phyloP scores from a whole-genome alignment of 2,329 filamentous ascomycete species.

The Zasmidium citrigriseum region DNA sequence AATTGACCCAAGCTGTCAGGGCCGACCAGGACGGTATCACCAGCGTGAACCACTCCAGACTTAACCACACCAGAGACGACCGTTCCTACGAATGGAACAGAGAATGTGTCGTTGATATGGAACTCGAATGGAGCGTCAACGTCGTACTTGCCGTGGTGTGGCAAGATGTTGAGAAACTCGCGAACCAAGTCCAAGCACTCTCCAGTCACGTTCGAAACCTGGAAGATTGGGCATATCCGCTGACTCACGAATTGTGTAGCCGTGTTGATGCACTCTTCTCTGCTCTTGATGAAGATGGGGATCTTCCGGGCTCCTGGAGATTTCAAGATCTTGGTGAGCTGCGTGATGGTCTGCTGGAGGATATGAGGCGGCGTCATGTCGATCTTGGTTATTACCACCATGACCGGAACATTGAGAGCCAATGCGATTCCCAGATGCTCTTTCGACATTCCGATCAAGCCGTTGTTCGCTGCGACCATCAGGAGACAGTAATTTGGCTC shows the following conservation, averaged over 20 bases:
- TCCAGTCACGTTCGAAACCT: conserved; percentile 96
- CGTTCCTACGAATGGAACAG: conserved; percentile 93
- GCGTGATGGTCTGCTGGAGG: conserved; percentile 85
- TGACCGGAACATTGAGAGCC: conserved; percentile 92
- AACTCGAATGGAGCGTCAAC: conserved; percentile 88
- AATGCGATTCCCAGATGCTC: conserved; percentile 95
- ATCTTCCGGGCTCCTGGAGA: conserved; percentile 93
- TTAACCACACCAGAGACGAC: conserved; percentile 95
- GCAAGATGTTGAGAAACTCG: conserved; percentile 91
- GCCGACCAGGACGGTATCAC: conserved; percentile 86
- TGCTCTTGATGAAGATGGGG: conserved; percentile 89
- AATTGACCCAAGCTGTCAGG: conserved; percentile 92
- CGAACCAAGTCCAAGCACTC: conserved; percentile 87
- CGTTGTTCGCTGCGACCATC: conserved; percentile 98
- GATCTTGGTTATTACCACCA: conserved; percentile 99
- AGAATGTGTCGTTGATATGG: conserved; percentile 96
- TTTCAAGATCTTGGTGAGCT: conserved; percentile 90
- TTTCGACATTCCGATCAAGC: conserved; percentile 89
- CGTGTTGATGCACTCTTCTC: conserved; percentile 90
- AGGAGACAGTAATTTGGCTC: conserved; percentile 96
- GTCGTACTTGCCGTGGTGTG: conserved; percentile 92
- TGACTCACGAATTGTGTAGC: conserved; percentile 94
- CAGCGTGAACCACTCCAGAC: conserved; percentile 76
- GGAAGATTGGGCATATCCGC: conserved; percentile 94
- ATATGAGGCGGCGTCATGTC: conserved; percentile 98